Conservation (phyloP, 441 rosid species). For the Syzygium malaccense region DNA sequence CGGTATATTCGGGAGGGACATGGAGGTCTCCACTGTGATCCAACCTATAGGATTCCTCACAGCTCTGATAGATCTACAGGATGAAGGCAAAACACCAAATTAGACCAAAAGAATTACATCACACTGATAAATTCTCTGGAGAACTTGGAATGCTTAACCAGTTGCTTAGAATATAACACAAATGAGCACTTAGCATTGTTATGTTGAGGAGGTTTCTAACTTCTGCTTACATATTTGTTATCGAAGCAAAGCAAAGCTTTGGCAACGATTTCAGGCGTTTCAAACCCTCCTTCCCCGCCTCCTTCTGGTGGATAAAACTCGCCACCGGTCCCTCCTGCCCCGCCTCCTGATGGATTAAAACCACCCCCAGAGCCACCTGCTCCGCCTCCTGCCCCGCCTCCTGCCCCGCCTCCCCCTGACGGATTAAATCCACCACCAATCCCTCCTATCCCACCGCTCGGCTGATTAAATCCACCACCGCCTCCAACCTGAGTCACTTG, state of each 20-base stretch:
- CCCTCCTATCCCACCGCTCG: neutral
- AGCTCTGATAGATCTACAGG: conserved; percentile 54
- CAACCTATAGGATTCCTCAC: conserved; percentile 60
- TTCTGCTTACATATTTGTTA: conserved; percentile 45
- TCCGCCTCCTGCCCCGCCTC: neutral
- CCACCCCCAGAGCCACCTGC: conserved; percentile 19
- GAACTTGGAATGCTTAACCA: neutral
- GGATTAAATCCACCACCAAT: neutral
- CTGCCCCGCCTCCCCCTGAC: neutral
- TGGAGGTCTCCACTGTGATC: conserved; percentile 48
- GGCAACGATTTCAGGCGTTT: conserved; percentile 32
- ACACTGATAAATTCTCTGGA: neutral
- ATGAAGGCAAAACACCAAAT: neutral
- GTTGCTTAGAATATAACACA: neutral
- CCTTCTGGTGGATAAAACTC: neutral
- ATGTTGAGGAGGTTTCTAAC: neutral
- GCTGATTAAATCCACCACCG: conserved; percentile 2
- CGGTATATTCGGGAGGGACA: conserved; percentile 33
- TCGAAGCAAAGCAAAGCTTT: conserved; percentile 74
- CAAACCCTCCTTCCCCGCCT: neutral
- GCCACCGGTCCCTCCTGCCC: neutral
- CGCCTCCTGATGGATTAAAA: neutral
- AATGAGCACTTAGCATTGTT: neutral
- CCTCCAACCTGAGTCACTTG: conserved; percentile 1
- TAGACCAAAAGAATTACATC: neutral